A percentile compares a stretch with the other conserved stretches of the same genome.
phyloP scores from a whole-genome alignment of 2,329 filamentous ascomycete genomes.

The Aureobasidium sp. region DNA sequence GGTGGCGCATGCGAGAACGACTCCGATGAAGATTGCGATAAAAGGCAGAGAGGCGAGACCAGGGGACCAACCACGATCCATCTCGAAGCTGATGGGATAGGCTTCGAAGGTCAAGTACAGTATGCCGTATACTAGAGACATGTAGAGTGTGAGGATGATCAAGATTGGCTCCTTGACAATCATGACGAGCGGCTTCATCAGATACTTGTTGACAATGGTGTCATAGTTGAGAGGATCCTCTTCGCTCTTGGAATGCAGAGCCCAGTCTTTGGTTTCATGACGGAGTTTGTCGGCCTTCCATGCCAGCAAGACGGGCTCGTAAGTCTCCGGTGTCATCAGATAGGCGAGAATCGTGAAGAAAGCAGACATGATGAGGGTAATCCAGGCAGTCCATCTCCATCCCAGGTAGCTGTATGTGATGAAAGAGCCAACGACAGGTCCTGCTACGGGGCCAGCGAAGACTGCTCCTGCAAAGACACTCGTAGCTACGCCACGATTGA shows the following conservation, averaged over 20 bases:
- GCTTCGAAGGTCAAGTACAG: constrained; percentile 41
- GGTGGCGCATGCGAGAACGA: constrained; percentile 25
- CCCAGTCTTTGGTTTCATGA: constrained; percentile 42
- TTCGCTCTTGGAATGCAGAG: constrained; percentile 34
- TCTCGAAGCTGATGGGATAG: constrained; percentile 39
- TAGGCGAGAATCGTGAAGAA: constrained; percentile 36
- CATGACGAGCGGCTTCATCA: constrained; percentile 21
- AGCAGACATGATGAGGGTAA: constrained; percentile 32
- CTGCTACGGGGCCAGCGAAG: constrained; percentile 26
- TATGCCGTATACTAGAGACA: constrained; percentile 32
- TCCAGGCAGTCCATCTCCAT: constrained; percentile 27
- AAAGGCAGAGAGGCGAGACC: constrained; percentile 36
- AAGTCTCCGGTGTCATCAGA: constrained; percentile 46
- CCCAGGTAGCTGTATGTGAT: constrained; percentile 23
- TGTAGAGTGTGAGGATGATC: constrained; percentile 24
- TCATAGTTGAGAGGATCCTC: constrained; percentile 8
- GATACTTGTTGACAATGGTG: constrained; percentile 12
- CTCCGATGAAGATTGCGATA: constrained; percentile 32
- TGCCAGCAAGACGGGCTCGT: constrained; percentile 41
- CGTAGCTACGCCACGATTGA: constrained; percentile 30
- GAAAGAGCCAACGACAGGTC: constrained; percentile 25
- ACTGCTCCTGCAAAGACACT: constrained; percentile 26
- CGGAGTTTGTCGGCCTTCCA: constrained; percentile 41
- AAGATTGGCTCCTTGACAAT: constrained; percentile 21
- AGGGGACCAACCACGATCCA: constrained; percentile 33